phyloP scores from a whole-genome alignment of 208 protist genomes.

The Crithidia expoeki region DNA sequence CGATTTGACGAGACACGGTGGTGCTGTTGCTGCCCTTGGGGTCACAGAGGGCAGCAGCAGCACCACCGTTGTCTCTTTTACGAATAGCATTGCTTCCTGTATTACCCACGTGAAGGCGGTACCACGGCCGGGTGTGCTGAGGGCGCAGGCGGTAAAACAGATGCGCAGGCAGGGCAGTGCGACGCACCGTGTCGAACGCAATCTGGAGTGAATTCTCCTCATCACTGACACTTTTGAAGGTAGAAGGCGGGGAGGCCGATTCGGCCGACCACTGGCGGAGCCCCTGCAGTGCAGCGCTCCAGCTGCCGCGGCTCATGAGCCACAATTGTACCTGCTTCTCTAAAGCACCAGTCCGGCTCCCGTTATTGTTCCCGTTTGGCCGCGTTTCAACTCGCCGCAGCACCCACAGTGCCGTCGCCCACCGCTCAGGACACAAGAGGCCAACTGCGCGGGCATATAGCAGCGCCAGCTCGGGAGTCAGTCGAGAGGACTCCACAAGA shows the following conservation, averaged over 20 bases:
- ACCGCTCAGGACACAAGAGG: conserved; percentile 48
- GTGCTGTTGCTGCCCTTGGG: not conserved
- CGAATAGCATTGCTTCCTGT: no score
- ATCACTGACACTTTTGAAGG: not conserved
- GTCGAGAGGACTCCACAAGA: conserved; percentile 25
- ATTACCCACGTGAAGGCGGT: not conserved
- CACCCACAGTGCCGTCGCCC: conserved; percentile 41
- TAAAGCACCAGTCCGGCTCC: not conserved
- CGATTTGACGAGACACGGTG: conserved; percentile 37
- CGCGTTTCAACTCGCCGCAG: no score
- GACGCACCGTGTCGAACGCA: conserved; percentile 47
- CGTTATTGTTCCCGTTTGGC: no score
- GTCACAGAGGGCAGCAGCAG: conserved; percentile 3
- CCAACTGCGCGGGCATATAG: conserved; percentile 57
- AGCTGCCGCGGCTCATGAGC: conserved; percentile 57
- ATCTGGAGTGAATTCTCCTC: not conserved
- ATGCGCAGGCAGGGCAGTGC: conserved; percentile 30
- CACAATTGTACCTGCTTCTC: conserved; percentile 28
- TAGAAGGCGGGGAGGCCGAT: no score
- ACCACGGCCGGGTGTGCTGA: conserved; percentile 19
- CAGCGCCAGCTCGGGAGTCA: conserved; percentile 50
- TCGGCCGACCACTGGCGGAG: not conserved
- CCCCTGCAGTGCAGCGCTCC: conserved; percentile 40
- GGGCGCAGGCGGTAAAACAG: conserved; percentile 27
- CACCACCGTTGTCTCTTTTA: not conserved